Base-by-base conservation (phyloP, 2,329 filamentous ascomycete species). In the Malbranchea cinnamomea region DNA sequence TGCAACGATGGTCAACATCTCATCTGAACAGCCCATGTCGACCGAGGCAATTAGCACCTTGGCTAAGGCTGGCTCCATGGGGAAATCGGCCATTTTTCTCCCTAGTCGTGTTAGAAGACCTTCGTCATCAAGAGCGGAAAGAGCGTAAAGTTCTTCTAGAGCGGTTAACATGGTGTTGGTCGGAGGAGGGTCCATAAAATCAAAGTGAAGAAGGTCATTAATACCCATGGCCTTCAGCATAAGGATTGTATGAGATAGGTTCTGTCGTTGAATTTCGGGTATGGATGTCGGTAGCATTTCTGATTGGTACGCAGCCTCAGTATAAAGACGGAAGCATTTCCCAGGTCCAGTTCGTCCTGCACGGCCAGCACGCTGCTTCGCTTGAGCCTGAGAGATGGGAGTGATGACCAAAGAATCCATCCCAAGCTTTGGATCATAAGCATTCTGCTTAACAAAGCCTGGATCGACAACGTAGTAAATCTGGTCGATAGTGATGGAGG, bases 201-300 rank as follows among this genome's bases (percentile, higher is more conserved):
- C 87, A 47, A 98, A 98, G 49, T 92, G 84, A 8, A 98, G 67
- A 2, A 98, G 64, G 49, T 98, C 89, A 48, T 98, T 95, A 54
- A 98, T 95, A 3, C 91, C 89, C 84, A 98, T 95, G 0, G 89
- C 89, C 52, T 98, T 98, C 29, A 98, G 69, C 80, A 94, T 93
- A 26, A 98, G 67, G 52, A 98, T 95, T 0, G 87, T 94, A 42
- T 80, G 76, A 0, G 83, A 80, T 31, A 98, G 50, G 46, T 98
- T 98, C 52, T 94, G 83, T 1, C 89, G 70, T 50, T 98, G 89
- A 30, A 98, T 98, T 46, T 95, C 89, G 1, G 89, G 89, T 17
- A 95, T 91, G 0, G 84, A 85, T 0, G 85, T 94, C 0, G 89
- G 87, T 35, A 95, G 60, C 85, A 98, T 94, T 55, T 98, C 91